phyloP scores from a whole-genome alignment of 2,329 filamentous ascomycete genomes.

The Trichoderma sp. region DNA sequence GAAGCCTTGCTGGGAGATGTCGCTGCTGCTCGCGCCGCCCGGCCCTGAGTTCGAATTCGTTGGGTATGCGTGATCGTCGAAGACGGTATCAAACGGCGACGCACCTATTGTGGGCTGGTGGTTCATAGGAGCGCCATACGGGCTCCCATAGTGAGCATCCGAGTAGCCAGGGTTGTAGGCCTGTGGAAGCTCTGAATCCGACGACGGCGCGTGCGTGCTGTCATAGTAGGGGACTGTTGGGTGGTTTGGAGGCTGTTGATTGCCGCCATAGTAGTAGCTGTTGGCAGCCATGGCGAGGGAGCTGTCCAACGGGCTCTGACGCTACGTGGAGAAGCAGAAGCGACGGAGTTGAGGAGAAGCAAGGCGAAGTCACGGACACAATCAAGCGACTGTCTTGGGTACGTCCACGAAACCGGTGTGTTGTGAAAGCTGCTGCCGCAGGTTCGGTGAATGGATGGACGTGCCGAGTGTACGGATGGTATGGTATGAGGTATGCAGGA shows the following conservation, averaged over 20 bases:
- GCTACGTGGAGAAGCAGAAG: neutral
- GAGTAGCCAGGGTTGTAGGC: slow-evolving; percentile 33
- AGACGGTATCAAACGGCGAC: slow-evolving; percentile 63
- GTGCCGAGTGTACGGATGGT: neutral
- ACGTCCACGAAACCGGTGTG: neutral
- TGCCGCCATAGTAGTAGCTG: slow-evolving; percentile 59
- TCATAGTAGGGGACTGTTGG: slow-evolving; percentile 42
- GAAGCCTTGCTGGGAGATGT: slow-evolving; percentile 36
- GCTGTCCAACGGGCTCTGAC: slow-evolving; percentile 5
- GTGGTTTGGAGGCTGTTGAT: slow-evolving; percentile 32
- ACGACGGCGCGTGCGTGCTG: slow-evolving; percentile 40
- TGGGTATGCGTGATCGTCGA: slow-evolving; percentile 66
- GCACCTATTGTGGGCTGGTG: slow-evolving; percentile 36
- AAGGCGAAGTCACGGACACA: neutral
- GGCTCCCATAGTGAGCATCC: slow-evolving; percentile 19
- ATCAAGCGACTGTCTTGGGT: neutral
- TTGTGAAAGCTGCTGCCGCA: neutral
- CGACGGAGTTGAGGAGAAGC: neutral
- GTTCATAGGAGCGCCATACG: slow-evolving; percentile 32
- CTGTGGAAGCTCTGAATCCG: slow-evolving; percentile 37
- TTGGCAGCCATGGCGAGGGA: slow-evolving; percentile 56
- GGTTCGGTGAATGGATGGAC: neutral
- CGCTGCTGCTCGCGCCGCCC: slow-evolving; percentile 36
- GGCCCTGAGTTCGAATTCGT: slow-evolving; percentile 43
- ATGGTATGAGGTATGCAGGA: neutral